Percentiles rank a stretch among this genome's conserved stretches.
Conservation (phyloP, 1,284 basidiomycete species). For the Agaricales sp. region DNA sequence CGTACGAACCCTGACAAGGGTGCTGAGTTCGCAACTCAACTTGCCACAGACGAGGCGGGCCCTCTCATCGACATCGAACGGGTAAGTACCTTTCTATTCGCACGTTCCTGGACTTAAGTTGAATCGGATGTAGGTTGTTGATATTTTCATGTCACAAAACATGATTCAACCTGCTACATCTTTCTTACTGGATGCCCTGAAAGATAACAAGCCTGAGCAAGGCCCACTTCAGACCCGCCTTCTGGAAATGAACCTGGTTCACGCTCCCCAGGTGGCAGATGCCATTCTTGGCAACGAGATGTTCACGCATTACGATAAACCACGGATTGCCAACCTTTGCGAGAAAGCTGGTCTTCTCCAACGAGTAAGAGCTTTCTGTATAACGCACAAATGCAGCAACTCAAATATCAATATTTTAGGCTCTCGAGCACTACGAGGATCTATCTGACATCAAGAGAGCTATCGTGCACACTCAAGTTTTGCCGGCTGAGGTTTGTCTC, state of each 20-base stretch:
- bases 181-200: constrained; percentile 97
- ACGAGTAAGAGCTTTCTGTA: constrained; percentile 41
- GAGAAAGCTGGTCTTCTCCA: constrained; percentile 97
- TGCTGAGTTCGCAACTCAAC: constrained; percentile 93
- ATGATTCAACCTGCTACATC: constrained; percentile 99
- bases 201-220: constrained; percentile 98
- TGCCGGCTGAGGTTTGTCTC: constrained; percentile 65
- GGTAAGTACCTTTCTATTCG: constrained; percentile 25
- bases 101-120: not conserved
- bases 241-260: constrained; percentile 96
- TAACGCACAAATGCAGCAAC: not conserved
- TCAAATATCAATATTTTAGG: constrained; percentile 33
- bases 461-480: constrained; percentile 85
- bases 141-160: constrained; percentile 99
- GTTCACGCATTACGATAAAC: constrained; percentile 96
- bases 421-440: constrained; percentile 97
- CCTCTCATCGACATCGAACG: constrained; percentile 92
- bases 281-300: constrained; percentile 99
- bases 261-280: constrained; percentile 98
- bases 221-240: constrained; percentile 93
- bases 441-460: constrained; percentile 97
- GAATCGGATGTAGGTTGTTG: constrained; percentile 55
- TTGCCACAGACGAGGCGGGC: constrained; percentile 90
- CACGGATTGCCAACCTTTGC: constrained; percentile 95
- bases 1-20: constrained; percentile 96